Evolutionary conservation across 148 eudicot genomes (phyloP).

Genomic region (Euryodendron excelsum): DNA sequence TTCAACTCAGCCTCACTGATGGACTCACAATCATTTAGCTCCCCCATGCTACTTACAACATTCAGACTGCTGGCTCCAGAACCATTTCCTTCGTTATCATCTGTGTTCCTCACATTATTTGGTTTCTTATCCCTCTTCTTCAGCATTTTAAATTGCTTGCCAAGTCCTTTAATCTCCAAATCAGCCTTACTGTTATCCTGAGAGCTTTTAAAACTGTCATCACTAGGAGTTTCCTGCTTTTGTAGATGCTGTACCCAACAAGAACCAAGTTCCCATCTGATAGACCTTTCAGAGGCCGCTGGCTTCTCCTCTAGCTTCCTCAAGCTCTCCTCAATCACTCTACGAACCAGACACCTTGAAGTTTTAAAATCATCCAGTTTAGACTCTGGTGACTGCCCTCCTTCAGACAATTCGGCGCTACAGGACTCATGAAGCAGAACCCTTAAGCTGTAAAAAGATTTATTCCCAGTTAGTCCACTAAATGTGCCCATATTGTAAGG

Average conservation of each 20-base stretch:
- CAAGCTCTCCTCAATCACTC: conserved; percentile 65
- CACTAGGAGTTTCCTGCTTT: conserved; percentile 59
- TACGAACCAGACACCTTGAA: conserved; percentile 42
- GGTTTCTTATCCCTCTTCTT: conserved; percentile 73
- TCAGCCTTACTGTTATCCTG: conserved; percentile 40
- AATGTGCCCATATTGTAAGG: background rate
- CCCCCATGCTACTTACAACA: conserved; percentile 26
- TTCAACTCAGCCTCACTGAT: conserved; percentile 44
- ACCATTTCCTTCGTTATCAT: conserved; percentile 49
- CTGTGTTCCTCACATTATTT: conserved; percentile 21
- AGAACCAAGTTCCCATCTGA: conserved; percentile 99
- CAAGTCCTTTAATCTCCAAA: conserved; percentile 81
- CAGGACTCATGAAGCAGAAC: conserved; percentile 52
- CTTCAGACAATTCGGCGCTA: conserved; percentile 42
- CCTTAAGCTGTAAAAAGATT: conserved; percentile 62
- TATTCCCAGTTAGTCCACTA: conserved; percentile 7
- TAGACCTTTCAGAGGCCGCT: conserved; percentile 33
- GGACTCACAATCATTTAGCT: conserved; percentile 20
- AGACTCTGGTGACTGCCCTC: conserved; percentile 34
- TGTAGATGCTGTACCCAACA: conserved; percentile 97
- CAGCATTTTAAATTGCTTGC: conserved; percentile 79
- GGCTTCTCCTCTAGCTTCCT: conserved; percentile 47
- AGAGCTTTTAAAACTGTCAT: conserved; percentile 39
- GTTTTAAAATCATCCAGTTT: conserved; percentile 39
- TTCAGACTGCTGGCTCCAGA: conserved; percentile 26